phyloP scores from a whole-genome alignment of 2,329 filamentous ascomycete species.

The Diplocarpon rosae region DNA sequence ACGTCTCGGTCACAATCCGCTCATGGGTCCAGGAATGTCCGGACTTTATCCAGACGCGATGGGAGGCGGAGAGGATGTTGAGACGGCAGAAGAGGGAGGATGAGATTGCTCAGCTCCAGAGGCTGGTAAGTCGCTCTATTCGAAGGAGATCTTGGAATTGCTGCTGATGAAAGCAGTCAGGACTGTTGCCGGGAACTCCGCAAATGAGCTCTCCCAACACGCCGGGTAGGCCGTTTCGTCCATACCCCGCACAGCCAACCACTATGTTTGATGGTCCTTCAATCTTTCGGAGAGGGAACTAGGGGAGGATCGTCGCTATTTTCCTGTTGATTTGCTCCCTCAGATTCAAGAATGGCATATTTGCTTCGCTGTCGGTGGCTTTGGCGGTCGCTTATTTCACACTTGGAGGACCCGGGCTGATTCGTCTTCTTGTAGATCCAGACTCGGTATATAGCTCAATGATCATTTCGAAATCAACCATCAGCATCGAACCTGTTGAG shows the following conservation, averaged over 20 bases:
- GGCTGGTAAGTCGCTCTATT: slow-evolving; percentile 9
- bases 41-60: slow-evolving; percentile 10
- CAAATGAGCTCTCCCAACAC: slow-evolving; percentile 4
- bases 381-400: background rate
- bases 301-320: background rate
- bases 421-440: slow-evolving; percentile 25
- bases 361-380: background rate
- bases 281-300: background rate
- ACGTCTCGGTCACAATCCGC: slow-evolving; percentile 25
- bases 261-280: slow-evolving; percentile 1
- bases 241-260: background rate
- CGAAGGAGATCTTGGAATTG: background rate
- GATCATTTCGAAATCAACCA: slow-evolving; percentile 16
- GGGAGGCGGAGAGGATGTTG: slow-evolving; percentile 18
- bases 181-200: slow-evolving; percentile 1
- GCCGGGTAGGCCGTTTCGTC: slow-evolving; percentile 9
- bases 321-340: slow-evolving; percentile 1
- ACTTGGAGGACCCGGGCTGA: slow-evolving; percentile 23
- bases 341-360: background rate
- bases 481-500: slow-evolving; percentile 19
- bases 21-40: slow-evolving; percentile 21
- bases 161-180: background rate
- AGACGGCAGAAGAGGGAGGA: slow-evolving; percentile 17
- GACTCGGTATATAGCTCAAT: slow-evolving; percentile 20
- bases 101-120: slow-evolving; percentile 21